phyloP scores from a whole-genome alignment of 2,329 filamentous ascomycete genomes.

The Sporothrix variecibatus region DNA sequence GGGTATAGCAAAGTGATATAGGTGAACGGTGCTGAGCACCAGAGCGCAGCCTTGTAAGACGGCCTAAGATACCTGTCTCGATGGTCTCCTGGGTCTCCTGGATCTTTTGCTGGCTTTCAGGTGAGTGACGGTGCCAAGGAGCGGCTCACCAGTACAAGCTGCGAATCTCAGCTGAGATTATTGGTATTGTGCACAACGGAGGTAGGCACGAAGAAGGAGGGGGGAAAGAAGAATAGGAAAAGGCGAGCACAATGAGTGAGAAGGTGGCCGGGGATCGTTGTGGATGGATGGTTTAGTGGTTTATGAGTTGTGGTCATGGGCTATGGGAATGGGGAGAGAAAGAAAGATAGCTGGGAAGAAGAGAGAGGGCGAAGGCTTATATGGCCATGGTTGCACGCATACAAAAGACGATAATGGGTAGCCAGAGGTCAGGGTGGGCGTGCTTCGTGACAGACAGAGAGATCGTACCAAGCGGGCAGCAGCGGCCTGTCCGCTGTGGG shows the following conservation, averaged over 20 bases:
- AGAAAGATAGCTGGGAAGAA: background rate
- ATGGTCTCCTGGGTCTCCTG: background rate
- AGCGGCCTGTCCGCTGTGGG: slow-evolving; percentile 20
- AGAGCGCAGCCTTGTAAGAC: background rate
- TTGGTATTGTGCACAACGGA: background rate
- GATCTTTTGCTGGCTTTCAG: background rate
- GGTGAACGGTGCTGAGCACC: background rate
- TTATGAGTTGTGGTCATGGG: background rate
- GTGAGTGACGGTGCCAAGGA: background rate
- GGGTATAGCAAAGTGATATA: slow-evolving; percentile 10
- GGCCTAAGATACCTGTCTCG: background rate
- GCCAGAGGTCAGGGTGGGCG: slow-evolving; percentile 20
- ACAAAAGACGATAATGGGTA: background rate
- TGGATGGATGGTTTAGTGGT: background rate
- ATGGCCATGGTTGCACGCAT: slow-evolving; percentile 24
- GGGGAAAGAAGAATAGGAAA: background rate
- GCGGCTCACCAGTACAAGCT: background rate
- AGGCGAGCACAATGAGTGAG: background rate
- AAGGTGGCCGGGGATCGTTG: background rate
- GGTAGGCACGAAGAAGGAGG: background rate
- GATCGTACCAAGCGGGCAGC: slow-evolving; percentile 25
- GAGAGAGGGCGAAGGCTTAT: slow-evolving; percentile 24
- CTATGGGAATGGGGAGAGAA: background rate
- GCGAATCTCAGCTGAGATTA: background rate
- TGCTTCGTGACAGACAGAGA: slow-evolving; percentile 15